phyloP scores from a whole-genome alignment of 1,284 basidiomycete species.

The Moesziomyces globuligerus region DNA sequence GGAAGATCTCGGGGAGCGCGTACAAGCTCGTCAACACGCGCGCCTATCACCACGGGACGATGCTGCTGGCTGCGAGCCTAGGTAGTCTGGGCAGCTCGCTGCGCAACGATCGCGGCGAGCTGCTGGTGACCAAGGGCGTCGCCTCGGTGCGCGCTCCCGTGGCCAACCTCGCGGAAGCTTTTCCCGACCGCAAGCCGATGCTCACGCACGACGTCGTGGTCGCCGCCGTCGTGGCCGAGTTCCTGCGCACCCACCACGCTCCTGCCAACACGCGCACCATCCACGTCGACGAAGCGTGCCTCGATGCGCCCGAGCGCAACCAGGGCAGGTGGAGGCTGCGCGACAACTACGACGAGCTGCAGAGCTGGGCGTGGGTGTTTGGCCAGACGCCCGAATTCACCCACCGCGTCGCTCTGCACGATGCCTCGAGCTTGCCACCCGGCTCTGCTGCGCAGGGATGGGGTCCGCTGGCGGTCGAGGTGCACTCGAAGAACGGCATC shows the following conservation, averaged over 20 bases:
- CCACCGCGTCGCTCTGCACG: conserved; percentile 51
- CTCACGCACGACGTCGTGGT: conserved; percentile 79
- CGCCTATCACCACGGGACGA: conserved; percentile 99
- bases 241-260: conserved; percentile 74
- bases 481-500: conserved; percentile 47
- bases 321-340: conserved; percentile 24
- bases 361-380: conserved; percentile 93
- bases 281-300: conserved; percentile 31
- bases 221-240: conserved; percentile 77
- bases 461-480: conserved; percentile 33
- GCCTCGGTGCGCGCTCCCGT: conserved; percentile 92
- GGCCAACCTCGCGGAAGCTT: conserved; percentile 77
- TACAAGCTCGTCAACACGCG: conserved; percentile 92
- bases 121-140: conserved; percentile 83
- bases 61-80: conserved; percentile 76
- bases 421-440: conserved; percentile 14
- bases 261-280: background rate
- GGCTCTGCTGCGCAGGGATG: background rate
- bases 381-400: conserved; percentile 95
- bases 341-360: conserved; percentile 47
- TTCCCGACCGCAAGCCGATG: conserved; percentile 64
- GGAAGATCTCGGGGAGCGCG: conserved; percentile 92
- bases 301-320: conserved; percentile 13
- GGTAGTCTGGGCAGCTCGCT: conserved; percentile 51
- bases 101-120: conserved; percentile 77